Percentiles rank a stretch among this genome's conserved stretches.
phyloP scores from a whole-genome alignment of 202 grass and related monocot genomes.

The Eragrostis tef region DNA sequence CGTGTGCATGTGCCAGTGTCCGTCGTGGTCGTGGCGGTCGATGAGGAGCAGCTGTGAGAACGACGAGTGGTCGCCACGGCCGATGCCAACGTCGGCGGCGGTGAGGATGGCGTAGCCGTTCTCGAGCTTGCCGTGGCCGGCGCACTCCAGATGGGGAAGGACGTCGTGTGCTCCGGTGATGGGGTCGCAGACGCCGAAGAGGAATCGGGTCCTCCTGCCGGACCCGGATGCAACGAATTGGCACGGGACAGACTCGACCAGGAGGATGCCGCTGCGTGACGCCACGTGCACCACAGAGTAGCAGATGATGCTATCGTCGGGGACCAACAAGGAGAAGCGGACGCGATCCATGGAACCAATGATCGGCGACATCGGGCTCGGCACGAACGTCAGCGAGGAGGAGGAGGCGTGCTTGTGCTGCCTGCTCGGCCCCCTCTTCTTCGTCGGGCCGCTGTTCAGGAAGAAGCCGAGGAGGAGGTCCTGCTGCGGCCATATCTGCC shows the following conservation, averaged over 20 bases:
- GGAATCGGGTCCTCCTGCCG: too few relatives aligned
- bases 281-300: too few relatives aligned
- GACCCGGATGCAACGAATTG: not conserved
- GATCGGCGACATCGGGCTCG: too few relatives aligned
- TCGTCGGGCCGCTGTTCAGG: not conserved
- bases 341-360: too few relatives aligned
- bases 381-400: not conserved
- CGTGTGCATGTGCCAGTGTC: not conserved
- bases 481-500: not conserved
- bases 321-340: not conserved
- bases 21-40: not conserved
- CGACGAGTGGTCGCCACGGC: not conserved
- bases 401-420: too few relatives aligned
- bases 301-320: not conserved
- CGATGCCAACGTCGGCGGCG: not conserved
- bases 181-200: not conserved
- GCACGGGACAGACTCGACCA: too few relatives aligned
- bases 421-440: too few relatives aligned
- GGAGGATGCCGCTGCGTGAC: not conserved
- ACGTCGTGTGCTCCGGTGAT: not conserved
- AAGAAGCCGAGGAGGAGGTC: not conserved
- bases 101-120: slow-evolving; percentile 13
- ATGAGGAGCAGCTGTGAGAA: not conserved
- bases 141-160: not conserved
- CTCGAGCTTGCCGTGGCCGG: not conserved